Evolutionary conservation across 345 rosid genomes (phyloP).

Genomic region (Eucalyptus curtisii): DNA sequence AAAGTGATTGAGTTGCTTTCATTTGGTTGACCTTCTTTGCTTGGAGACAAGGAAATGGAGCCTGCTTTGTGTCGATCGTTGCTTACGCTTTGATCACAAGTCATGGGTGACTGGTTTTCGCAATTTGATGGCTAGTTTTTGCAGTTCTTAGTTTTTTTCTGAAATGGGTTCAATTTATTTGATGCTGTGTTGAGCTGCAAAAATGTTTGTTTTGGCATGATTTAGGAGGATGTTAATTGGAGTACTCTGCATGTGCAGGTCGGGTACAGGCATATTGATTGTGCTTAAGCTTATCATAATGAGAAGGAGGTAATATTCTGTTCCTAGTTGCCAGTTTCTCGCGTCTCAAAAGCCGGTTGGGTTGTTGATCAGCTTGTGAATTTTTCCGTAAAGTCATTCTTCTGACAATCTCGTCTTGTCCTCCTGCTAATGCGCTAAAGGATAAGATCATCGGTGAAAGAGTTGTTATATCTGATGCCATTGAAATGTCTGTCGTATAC

Average conservation of each 20-base stretch:
- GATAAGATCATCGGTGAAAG: not conserved
- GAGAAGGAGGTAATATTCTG: conserved; percentile 51
- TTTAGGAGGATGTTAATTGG: not conserved
- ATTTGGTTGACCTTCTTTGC: not conserved
- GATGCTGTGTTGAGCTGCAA: not conserved
- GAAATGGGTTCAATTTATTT: not conserved
- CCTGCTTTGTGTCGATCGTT: not conserved
- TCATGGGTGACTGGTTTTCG: not conserved
- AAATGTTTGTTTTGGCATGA: not conserved
- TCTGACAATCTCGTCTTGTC: not conserved
- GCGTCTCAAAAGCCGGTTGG: not conserved
- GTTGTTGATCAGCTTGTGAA: not conserved
- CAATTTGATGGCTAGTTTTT: not conserved
- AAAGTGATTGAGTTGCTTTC: not conserved
- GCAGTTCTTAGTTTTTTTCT: not conserved
- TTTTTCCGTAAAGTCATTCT: not conserved
- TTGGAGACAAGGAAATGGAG: not conserved
- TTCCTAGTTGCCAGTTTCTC: not conserved
- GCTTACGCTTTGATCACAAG: not conserved
- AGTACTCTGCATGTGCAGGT: conserved; percentile 16
- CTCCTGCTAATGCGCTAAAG: not conserved
- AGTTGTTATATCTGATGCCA: not conserved
- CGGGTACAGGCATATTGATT: conserved; percentile 81
- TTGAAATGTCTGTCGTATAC: not conserved
- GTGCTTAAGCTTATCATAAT: conserved; percentile 59